Evolutionary conservation across 2,329 filamentous ascomycete genomes (phyloP).

Genomic region (Cladosporium sp.): DNA sequence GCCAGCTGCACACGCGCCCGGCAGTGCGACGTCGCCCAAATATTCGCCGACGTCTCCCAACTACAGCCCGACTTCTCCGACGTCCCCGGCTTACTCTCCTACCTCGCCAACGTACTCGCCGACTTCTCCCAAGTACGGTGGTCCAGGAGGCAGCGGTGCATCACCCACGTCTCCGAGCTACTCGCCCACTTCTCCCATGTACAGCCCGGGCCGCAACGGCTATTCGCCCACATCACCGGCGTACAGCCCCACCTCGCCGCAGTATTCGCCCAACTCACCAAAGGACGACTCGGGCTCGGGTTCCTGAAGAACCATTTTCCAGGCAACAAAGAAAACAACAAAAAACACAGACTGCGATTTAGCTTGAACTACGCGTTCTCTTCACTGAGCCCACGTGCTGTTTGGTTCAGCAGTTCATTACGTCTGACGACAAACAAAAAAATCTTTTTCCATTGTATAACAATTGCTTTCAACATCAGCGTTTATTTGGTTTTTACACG

Average conservation of each 20-base stretch:
- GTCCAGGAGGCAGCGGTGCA: slow-evolving; percentile 49
- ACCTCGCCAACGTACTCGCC: slow-evolving; percentile 60
- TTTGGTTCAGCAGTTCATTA: neutral
- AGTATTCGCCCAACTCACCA: slow-evolving; percentile 40
- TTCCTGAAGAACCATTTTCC: slow-evolving; percentile 1
- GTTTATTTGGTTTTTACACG: slow-evolving; percentile 17
- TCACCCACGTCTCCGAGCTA: slow-evolving; percentile 48
- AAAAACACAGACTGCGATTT: slow-evolving; percentile 6
- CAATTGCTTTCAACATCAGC: slow-evolving; percentile 15
- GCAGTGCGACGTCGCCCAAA: slow-evolving; percentile 53
- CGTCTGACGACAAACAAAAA: slow-evolving; percentile 16
- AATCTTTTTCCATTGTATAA: slow-evolving; percentile 16
- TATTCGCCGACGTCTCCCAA: slow-evolving; percentile 53
- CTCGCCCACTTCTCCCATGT: slow-evolving; percentile 60
- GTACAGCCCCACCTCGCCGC: slow-evolving; percentile 31
- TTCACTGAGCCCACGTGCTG: slow-evolving; percentile 39
- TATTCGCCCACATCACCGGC: slow-evolving; percentile 37
- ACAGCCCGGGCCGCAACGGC: slow-evolving; percentile 48
- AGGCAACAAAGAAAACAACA: slow-evolving; percentile 21
- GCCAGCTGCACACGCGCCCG: slow-evolving; percentile 28
- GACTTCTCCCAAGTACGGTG: slow-evolving; percentile 48
- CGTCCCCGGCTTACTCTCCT: slow-evolving; percentile 62
- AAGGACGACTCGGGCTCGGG: slow-evolving; percentile 28
- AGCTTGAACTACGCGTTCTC: slow-evolving; percentile 32
- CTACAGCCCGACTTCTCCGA: slow-evolving; percentile 58